A percentile compares a stretch with the other conserved stretches of the same genome.
Conservation (phyloP, 2,329 filamentous ascomycete genomes). For the Myriosclerotinia scirpicola region DNA sequence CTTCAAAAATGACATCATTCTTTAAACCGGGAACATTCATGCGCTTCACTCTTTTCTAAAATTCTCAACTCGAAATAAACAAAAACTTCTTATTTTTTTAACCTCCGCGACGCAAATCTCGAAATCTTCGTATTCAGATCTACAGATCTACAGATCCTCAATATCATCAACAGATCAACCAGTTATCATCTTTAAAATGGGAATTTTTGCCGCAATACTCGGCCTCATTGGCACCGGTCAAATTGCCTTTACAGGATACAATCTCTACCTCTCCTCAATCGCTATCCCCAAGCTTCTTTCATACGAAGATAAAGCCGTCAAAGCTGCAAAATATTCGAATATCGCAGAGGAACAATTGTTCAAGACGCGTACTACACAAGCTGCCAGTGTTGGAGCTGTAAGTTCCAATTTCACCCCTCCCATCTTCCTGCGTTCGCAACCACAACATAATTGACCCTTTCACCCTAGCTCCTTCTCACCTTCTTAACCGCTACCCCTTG, state of each 20-base stretch:
- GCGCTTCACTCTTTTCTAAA: not conserved
- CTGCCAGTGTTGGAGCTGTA: slow-evolving; percentile 25
- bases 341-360: slow-evolving; percentile 46
- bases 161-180: not conserved
- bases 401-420: not conserved
- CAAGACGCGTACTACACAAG: slow-evolving; percentile 48
- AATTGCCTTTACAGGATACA: slow-evolving; percentile 45
- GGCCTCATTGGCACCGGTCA: slow-evolving; percentile 36
- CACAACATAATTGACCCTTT: not conserved
- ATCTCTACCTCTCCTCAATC: slow-evolving; percentile 45
- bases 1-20: slow-evolving; percentile 13
- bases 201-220: slow-evolving; percentile 3
- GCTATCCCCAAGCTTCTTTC: slow-evolving; percentile 47
- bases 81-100: not conserved
- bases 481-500: not conserved
- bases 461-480: not conserved
- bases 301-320: slow-evolving; percentile 48
- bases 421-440: not conserved
- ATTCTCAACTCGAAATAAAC: not conserved
- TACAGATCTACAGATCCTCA: not conserved
- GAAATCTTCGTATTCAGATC: not conserved
- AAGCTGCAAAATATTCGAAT: slow-evolving; percentile 47
- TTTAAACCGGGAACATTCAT: slow-evolving; percentile 1
- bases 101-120: not conserved
- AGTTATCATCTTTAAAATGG: not conserved